Base-by-base conservation (phyloP, 768 basidiomycete genomes). In the Mycena polygramma region DNA sequence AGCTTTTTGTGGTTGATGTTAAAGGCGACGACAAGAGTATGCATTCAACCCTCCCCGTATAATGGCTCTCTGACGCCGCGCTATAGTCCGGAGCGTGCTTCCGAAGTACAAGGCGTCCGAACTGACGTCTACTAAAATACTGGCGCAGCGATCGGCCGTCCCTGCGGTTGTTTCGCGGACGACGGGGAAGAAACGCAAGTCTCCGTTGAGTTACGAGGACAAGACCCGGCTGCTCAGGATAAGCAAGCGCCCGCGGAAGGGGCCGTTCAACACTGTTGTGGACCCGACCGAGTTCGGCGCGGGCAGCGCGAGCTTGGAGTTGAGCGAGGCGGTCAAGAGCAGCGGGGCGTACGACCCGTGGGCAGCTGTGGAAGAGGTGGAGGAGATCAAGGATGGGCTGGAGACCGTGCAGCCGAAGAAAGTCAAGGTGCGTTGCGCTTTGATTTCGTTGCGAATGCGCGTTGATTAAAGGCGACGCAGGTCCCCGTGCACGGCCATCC, bases 91-190 rank as follows among this genome's bases (percentile, higher is more conserved):
- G 62, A 88, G 86, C 73, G 75, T 82, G 7, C 77, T 91, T 0
- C 89, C 89, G 14, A 84, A 86, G 68, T 90, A 86, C 77, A 89
- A 89, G 13, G 83, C 80, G 35, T 73, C 82, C 5, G 82, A 87
- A 54, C 80, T 94, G 14, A 91, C 86, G 22, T 94, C 94, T 0
- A 82, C 92, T 2, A 93, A 93, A 84, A 92, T 97, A 39, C 89
- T 98, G 19, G 80, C 90, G 0, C 90, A 96, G 77, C 92, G 96
- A 22, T 97, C 96, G 2, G 96, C 96, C 7, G 87, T 97, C 15
- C 94, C 96, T 17, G 93, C 96, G 0, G 88, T 97, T 39, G 82
- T 87, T 67, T 93, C 94, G n/a, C 90, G 89, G 19, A 75, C 83
- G 14, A 62, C 77, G 1, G 65, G 19, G 19, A 73, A 77, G 61